phyloP scores from a whole-genome alignment of 1,284 basidiomycete species.

The Pseudozyma sp. region DNA sequence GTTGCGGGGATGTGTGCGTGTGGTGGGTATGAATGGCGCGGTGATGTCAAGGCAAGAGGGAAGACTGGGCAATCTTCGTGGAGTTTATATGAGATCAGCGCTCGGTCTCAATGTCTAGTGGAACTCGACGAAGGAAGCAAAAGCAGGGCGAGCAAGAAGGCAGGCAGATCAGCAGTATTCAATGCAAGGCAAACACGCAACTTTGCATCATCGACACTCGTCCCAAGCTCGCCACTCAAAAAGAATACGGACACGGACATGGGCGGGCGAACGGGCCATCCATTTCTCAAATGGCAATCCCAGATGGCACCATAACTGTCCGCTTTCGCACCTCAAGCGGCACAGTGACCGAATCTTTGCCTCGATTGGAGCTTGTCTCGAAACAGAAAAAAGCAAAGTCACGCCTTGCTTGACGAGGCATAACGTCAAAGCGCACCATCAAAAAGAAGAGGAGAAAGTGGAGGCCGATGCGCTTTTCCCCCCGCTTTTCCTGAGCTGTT shows the following conservation, averaged over 20 bases:
- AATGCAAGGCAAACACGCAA: neutral
- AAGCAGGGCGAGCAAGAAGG: neutral
- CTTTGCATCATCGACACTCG: slow-evolving; percentile 7
- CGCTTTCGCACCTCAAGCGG: too few relatives aligned
- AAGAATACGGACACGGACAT: neutral
- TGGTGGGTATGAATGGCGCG: neutral
- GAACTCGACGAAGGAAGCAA: neutral
- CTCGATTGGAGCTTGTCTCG: neutral
- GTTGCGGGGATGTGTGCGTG: too few relatives aligned
- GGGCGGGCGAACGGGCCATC: slow-evolving; percentile 9
- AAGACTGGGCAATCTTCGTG: too few relatives aligned
- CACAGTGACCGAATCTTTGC: too few relatives aligned
- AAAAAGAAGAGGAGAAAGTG: slow-evolving; percentile 14
- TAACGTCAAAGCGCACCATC: neutral
- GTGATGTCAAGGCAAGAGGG: too few relatives aligned
- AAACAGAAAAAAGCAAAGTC: neutral
- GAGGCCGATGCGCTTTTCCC: slow-evolving; percentile 17
- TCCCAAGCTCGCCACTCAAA: neutral
- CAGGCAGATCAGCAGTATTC: neutral
- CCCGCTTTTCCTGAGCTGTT: neutral
- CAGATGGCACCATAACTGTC: slow-evolving; percentile 13
- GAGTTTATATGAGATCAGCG: slow-evolving; percentile 5
- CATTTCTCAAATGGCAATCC: neutral
- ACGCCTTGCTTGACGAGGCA: neutral
- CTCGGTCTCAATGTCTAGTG: neutral